Evolutionary conservation across 1,284 basidiomycete species (phyloP), one percentile per base, ranked within the genome.

Genomic region (Cystobasidiaceae sp.): DNA sequence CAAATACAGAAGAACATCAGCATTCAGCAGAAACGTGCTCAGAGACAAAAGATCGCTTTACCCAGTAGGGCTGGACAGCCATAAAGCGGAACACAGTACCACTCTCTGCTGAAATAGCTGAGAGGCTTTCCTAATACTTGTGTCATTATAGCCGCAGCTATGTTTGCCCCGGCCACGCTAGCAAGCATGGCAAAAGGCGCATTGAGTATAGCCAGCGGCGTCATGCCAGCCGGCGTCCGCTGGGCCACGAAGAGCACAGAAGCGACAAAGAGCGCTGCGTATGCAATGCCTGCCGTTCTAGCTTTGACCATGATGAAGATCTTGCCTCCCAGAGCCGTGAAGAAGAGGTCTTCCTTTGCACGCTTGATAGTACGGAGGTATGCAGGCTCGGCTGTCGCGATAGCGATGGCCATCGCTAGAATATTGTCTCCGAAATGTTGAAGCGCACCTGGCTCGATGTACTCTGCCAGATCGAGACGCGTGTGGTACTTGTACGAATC

Each of bases 341-440:
- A 88, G 79, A 88, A 97, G 48, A 93, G 75, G 45, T 76, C 69
- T 41, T 75, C 70, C n/a, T 77, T 85, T 0, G 85, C 84, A 83
- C 11, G 82, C 82, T 65, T 82, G 13, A 89, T 80, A 0, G 79
- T 79, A 0, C 86, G 83, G 2, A 92, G 76, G 1, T 86, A 82
- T 0, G 88, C 89, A 2, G 78, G 79, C 0, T 80, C 71, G 0
- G 86, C 85, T 0, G 74, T 74, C 19, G 72, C 74, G 9, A 89
- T 85, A 74, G 91, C 82, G 39, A 83, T 82, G 33, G 97, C 79
- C 30, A 97, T 84, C 0, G 89, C 89, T 17, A 96, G 83, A 0
- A 87, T 83, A 73, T 97, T 97, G 69, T 91, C 89, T 23, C 85
- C 92, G 85, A 97, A 96, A 79, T 97, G 90, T 81, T 93, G 79